phyloP scores from a whole-genome alignment of 139 green algal species.

The Penium margaritaceum region DNA sequence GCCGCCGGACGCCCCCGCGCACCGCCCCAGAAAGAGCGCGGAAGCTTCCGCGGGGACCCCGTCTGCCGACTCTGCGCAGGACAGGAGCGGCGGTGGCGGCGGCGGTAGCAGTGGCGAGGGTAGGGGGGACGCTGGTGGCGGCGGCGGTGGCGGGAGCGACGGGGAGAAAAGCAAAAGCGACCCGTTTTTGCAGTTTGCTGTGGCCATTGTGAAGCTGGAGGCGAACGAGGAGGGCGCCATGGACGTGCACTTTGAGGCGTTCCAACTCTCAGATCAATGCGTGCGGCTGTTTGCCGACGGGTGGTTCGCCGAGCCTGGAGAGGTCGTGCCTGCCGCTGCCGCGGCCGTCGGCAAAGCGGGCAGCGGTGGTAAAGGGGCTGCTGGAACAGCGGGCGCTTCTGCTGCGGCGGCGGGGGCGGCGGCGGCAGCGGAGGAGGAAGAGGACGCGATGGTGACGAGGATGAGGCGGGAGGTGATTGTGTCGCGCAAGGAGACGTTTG shows the following conservation, averaged over 20 bases:
- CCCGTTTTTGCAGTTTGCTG: constrained; percentile 60
- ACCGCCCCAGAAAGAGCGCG: constrained; percentile 53
- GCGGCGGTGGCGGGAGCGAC: constrained; percentile 52
- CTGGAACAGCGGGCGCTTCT: not conserved
- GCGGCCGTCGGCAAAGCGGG: not conserved
- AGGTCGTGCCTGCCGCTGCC: not conserved
- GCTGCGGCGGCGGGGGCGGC: too few relatives aligned
- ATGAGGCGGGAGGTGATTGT: constrained; percentile 50
- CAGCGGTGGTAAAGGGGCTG: too few relatives aligned
- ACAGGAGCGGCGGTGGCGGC: not conserved
- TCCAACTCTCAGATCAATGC: constrained; percentile 73
- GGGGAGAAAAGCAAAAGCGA: not conserved
- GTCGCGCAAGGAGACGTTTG: constrained; percentile 70
- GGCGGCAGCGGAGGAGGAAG: constrained; percentile 1
- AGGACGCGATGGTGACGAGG: constrained; percentile 31
- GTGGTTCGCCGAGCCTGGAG: constrained; percentile 62
- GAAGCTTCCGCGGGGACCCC: not conserved
- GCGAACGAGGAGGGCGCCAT: constrained; percentile 30
- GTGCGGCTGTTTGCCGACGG: constrained; percentile 70
- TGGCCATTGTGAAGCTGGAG: constrained; percentile 73
- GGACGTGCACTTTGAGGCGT: constrained; percentile 80
- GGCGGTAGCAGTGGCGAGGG: not conserved
- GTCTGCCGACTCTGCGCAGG: not conserved
- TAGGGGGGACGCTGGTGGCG: constrained; percentile 43
- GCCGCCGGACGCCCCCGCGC: not conserved